Evolutionary conservation across 208 protist species (phyloP), one percentile per base, ranked within the genome.

Genomic region (Novymonas esmeraldas): DNA sequence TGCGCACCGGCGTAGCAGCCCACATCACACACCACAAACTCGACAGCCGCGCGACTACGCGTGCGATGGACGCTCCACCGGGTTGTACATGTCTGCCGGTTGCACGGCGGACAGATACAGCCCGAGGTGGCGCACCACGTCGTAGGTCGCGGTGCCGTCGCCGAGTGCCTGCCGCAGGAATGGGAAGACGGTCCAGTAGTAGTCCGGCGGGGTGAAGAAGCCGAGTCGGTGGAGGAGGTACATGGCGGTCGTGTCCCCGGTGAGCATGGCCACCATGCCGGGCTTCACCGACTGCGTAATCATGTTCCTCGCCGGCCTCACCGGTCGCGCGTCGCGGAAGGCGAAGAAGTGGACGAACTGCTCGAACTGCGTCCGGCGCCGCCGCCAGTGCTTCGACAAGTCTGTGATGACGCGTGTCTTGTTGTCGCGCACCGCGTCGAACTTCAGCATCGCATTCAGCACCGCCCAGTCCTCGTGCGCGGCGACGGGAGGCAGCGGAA

Each of bases 361-460:
- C 66, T 96, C 91, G 73, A 94, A 96, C 62, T 82, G 88, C 4
- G 86, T 96, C 34, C 79, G 73, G 3, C 81, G 76, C 56, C 84
- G 81, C 45, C 81, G 79, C 89, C 91, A 96, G 67, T 87, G 81
- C 76, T 87, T 90, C 9, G 91, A 96, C 55, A 94, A 64, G 63
- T 96, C 91, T 26, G 89, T 94, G 59, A 89, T 89, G 69, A 96
- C 75, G 56, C 86, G 85, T 5, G 91, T 96, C 52, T 73, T 73
- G 70, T 89, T 96, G 71, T 96, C 86, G 57, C 88, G 91, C 29
- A 96, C 86, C 41, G 78, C 82, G 73, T 96, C 88, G 71, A 94
- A 96, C 56, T 80, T 81, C 29, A 96, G 73, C 77, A 90, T 67
- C 6, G 50, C 33, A 54, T 80, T 90, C 34, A 94, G 69, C 13